Conservation (phyloP, 108 stramenopile genomes). For the Cyclotella cryptica region DNA sequence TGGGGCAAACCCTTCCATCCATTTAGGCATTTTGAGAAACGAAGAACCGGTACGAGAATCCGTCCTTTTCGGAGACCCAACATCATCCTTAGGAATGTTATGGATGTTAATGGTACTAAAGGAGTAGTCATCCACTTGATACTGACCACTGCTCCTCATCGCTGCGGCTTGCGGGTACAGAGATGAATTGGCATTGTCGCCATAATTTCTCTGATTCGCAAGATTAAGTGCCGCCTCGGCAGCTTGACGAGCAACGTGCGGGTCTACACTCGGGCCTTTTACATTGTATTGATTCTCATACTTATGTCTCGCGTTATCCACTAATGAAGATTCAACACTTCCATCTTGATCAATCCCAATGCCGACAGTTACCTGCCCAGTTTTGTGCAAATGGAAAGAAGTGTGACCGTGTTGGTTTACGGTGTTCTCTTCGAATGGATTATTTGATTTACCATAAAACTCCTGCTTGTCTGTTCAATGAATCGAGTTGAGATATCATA, state of each 20-base stretch:
- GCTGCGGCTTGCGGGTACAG: constrained; percentile 24
- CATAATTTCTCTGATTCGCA: not conserved
- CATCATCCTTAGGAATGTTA: constrained; percentile 17
- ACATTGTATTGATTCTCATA: not conserved
- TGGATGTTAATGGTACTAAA: constrained; percentile 37
- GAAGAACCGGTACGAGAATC: not conserved
- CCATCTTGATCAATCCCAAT: constrained; percentile 31
- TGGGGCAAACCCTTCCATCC: constrained; percentile 22
- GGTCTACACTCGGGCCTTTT: not conserved
- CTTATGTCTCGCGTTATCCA: not conserved
- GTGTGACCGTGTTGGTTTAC: constrained; percentile 3
- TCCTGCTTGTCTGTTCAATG: constrained; percentile 17
- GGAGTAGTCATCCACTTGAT: constrained; percentile 48
- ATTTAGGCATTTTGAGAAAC: constrained; percentile 24
- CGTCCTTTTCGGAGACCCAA: constrained; percentile 2
- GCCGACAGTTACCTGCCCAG: constrained; percentile 10
- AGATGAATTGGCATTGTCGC: constrained; percentile 9
- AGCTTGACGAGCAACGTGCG: not conserved
- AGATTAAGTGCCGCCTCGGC: constrained; percentile 2
- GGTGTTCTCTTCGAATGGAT: constrained; percentile 32
- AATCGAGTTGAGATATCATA: not conserved
- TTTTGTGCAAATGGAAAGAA: constrained; percentile 3
- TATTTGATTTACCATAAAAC: constrained; percentile 28
- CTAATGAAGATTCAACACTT: constrained; percentile 17
- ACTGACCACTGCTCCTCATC: constrained; percentile 27